Percentiles rank a stretch among this genome's conserved stretches.
Conservation (phyloP, 2,329 filamentous ascomycete species). For the Colletotrichum sidae region DNA sequence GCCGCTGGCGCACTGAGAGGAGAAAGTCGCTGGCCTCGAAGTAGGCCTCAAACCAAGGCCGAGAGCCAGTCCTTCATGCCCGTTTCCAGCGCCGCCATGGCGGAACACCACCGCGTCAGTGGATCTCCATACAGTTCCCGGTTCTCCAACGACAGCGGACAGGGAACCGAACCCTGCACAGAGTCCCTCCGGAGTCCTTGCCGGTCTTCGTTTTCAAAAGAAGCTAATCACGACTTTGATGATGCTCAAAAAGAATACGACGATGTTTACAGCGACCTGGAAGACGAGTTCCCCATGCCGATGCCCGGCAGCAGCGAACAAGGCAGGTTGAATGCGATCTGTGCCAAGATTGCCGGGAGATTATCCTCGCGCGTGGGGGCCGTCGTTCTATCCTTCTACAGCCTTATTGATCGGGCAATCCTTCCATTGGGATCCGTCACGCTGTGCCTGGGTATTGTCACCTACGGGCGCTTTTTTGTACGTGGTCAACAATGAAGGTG, state of each 20-base stretch:
- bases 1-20: slow-evolving; percentile 57
- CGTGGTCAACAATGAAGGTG: slow-evolving; percentile 51
- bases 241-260: slow-evolving; percentile 57
- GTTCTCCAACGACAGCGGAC: slow-evolving; percentile 77
- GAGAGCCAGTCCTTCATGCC: slow-evolving; percentile 73
- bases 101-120: slow-evolving; percentile 58
- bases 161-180: slow-evolving; percentile 78
- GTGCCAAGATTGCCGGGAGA: slow-evolving; percentile 63
- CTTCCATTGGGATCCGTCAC: slow-evolving; percentile 82
- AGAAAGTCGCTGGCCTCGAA: neutral
- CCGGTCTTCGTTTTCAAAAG: slow-evolving; percentile 68
- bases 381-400: slow-evolving; percentile 70
- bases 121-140: slow-evolving; percentile 54
- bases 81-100: slow-evolving; percentile 67
- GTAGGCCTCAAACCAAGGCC: slow-evolving; percentile 40
- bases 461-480: slow-evolving; percentile 88
- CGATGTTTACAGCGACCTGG: slow-evolving; percentile 58
- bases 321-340: slow-evolving; percentile 55
- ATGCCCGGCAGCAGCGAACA: slow-evolving; percentile 49
- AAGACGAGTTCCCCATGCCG: slow-evolving; percentile 53
- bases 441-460: slow-evolving; percentile 77
- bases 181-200: slow-evolving; percentile 75
- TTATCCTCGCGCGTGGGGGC: slow-evolving; percentile 68
- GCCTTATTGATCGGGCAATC: slow-evolving; percentile 79
- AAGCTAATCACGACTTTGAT: slow-evolving; percentile 43